Conservation (phyloP, 441 rosid species). For the Flueggea neowawraea region DNA sequence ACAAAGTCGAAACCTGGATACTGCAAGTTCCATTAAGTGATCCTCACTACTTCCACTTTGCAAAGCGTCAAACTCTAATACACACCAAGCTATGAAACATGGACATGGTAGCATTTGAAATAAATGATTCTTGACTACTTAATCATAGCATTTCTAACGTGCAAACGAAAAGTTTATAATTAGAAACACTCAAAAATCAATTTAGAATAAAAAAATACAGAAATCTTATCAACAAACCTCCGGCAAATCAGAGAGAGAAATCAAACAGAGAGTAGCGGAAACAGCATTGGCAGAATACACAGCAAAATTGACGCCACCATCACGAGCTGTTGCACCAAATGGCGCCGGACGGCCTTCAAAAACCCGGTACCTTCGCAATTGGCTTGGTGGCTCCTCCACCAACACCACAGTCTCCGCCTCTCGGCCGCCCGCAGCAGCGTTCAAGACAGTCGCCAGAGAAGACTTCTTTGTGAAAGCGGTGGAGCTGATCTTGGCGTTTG, state of each 20-base stretch:
- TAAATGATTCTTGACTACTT: too few relatives aligned
- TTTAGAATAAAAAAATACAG: neutral
- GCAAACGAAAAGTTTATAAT: too few relatives aligned
- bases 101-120: too few relatives aligned
- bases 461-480: neutral
- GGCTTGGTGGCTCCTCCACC: slow-evolving; percentile 41
- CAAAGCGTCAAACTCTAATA: too few relatives aligned
- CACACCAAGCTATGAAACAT: too few relatives aligned
- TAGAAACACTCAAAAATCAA: too few relatives aligned
- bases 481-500: neutral
- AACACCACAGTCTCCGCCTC: slow-evolving; percentile 19
- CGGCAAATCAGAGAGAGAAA: slow-evolving; percentile 56
- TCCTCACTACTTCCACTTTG: too few relatives aligned
- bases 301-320: slow-evolving; percentile 83
- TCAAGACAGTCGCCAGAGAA: neutral
- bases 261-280: slow-evolving; percentile 76
- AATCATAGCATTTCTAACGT: too few relatives aligned
- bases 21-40: too few relatives aligned
- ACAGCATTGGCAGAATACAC: slow-evolving; percentile 65
- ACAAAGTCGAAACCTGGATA: too few relatives aligned
- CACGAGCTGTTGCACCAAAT: slow-evolving; percentile 69
- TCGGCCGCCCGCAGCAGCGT: neutral
- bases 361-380: slow-evolving; percentile 31
- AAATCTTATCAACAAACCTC: slow-evolving; percentile 33
- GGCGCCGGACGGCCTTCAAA: slow-evolving; percentile 69